These are phyloP conservation scores for Fomitopsis schrenkii DNA, from an alignment of 1,284 basidiomycete genomes.

Conservation along the genomic window DNA sequence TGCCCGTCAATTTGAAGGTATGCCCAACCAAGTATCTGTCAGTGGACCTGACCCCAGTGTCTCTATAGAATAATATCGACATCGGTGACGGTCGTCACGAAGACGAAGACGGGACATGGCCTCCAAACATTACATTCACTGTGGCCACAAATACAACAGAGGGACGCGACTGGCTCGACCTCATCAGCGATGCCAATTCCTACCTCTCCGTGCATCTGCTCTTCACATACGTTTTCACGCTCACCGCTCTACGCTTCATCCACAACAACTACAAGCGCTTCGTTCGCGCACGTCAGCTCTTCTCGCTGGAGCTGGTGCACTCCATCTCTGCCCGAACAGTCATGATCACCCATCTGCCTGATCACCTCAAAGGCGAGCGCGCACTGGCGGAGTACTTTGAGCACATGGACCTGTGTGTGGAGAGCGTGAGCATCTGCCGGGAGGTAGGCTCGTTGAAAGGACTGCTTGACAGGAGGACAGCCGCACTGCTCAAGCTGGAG, in stretches of 20 bases:
- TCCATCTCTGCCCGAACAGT: constrained; percentile 93
- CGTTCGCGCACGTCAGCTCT: constrained; percentile 89
- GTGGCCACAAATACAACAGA: constrained; percentile 25
- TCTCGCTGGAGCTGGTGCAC: constrained; percentile 90
- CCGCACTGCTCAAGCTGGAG: constrained; percentile 77
- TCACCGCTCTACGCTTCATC: constrained; percentile 81
- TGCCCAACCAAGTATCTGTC: background rate
- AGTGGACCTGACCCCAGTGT: background rate
- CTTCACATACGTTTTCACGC: constrained; percentile 92
- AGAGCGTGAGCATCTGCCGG: constrained; percentile 87
- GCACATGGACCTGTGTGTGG: constrained; percentile 73
- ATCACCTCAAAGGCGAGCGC: constrained; percentile 79
- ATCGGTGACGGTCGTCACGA: constrained; percentile 57
- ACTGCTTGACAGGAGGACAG: constrained; percentile 75
- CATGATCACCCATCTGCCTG: constrained; percentile 81
- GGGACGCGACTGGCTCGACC: constrained; percentile 70
- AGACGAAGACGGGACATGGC: constrained; percentile 29
- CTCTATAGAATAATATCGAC: constrained; percentile 63
- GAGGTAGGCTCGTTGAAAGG: constrained; percentile 74
- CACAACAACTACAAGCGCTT: constrained; percentile 89
- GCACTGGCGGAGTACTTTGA: constrained; percentile 94
- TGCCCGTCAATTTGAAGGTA: constrained; percentile 89
- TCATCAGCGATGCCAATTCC: constrained; percentile 82
- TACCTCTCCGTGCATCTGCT: constrained; percentile 86
- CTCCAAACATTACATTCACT: constrained; percentile 21